Percentiles rank a stretch among this genome's conserved stretches.
Evolutionary conservation across 1,139 yeast species (phyloP).

Genomic region (Torulaspora pretoriensis): DNA sequence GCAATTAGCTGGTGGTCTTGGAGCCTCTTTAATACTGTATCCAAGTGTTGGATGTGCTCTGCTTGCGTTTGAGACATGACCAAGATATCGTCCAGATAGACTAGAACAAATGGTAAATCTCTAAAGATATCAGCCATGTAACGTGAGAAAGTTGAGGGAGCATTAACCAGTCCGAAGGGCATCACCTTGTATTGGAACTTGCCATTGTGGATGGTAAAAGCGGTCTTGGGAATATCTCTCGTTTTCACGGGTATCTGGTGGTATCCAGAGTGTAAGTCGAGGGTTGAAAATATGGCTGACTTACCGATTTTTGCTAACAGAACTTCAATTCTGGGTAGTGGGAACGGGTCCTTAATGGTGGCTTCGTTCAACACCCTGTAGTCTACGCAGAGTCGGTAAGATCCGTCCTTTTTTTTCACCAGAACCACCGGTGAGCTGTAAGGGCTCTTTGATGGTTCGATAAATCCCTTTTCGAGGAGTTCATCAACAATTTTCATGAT

Average conservation of each 20-base stretch:
- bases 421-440: constrained; percentile 22
- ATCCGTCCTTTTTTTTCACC: constrained; percentile 25
- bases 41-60: constrained; percentile 24
- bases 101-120: constrained; percentile 18
- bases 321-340: background rate
- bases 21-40: constrained; percentile 9
- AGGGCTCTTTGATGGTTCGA: constrained; percentile 17
- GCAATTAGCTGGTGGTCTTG: constrained; percentile 9
- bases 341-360: background rate
- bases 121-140: constrained; percentile 18
- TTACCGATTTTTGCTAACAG: background rate
- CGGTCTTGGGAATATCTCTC: background rate
- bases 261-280: background rate
- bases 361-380: background rate
- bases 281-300: background rate
- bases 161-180: constrained; percentile 16
- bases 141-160: constrained; percentile 13
- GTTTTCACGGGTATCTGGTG: background rate
- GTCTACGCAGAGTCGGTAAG: constrained; percentile 11
- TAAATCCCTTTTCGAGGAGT: background rate
- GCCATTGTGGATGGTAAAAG: constrained; percentile 5
- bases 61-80: constrained; percentile 22
- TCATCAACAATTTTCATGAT: background rate
- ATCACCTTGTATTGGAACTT: constrained; percentile 13
- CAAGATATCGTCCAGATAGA: constrained; percentile 32